These are phyloP conservation scores for Berberis thunbergii DNA, from an alignment of 164 flowering plant genomes.

Conservation along the genomic window DNA sequence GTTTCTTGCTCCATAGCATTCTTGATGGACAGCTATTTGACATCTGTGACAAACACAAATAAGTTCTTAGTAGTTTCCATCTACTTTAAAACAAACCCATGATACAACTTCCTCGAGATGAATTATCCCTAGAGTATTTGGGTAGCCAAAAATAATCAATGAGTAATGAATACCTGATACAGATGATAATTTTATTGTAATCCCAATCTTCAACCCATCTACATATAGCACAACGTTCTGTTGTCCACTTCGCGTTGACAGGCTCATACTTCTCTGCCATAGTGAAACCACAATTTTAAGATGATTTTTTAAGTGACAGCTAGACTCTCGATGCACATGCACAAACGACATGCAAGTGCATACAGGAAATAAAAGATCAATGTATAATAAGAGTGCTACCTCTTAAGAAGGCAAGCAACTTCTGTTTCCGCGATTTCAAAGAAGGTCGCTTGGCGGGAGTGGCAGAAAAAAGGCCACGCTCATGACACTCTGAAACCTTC, in stretches of 20 bases:
- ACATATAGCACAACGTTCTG: constrained; percentile 96
- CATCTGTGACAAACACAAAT: constrained; percentile 44
- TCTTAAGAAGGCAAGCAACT: constrained; percentile 62
- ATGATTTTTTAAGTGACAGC: not conserved
- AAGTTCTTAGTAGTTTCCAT: not conserved
- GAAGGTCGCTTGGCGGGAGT: constrained; percentile 57
- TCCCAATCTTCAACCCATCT: constrained; percentile 99
- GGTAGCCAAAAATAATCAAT: not conserved
- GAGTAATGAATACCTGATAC: constrained; percentile 54
- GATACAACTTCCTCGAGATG: too few species aligned
- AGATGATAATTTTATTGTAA: constrained; percentile 91
- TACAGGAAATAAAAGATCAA: not conserved
- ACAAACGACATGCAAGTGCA: not conserved
- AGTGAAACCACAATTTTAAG: not conserved
- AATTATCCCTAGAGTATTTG: not conserved
- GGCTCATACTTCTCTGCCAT: constrained; percentile 82
- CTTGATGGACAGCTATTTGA: constrained; percentile 99
- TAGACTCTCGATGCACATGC: not conserved
- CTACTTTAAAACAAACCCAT: too few species aligned
- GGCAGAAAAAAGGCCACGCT: constrained; percentile 33
- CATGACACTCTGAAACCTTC: constrained; percentile 68
- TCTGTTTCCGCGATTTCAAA: constrained; percentile 57
- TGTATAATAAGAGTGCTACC: constrained; percentile 29
- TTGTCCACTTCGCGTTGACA: constrained; percentile 88
- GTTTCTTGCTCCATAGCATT: constrained; percentile 89